Percentiles rank a stretch among this genome's conserved stretches.
Evolutionary conservation across 164 flowering plant species (phyloP).

Genomic region (Magnolia officinalis): DNA sequence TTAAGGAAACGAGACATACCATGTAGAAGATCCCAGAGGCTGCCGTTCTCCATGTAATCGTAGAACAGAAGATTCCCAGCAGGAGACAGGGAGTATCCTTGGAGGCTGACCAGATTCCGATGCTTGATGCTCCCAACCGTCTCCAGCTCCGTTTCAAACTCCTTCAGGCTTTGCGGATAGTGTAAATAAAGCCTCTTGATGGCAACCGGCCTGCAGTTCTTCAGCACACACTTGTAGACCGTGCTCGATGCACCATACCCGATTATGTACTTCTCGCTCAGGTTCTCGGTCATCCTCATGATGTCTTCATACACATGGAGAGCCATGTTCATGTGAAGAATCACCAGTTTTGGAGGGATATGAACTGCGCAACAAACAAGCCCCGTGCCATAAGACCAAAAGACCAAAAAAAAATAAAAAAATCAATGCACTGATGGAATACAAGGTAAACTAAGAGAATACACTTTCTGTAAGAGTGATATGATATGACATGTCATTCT

Average conservation of each 20-base stretch:
- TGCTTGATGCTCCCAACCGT: slow-evolving; percentile 95
- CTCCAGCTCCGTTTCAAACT: slow-evolving; percentile 92
- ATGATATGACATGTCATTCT: too few relatives aligned
- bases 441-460: too few relatives aligned
- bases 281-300: slow-evolving; percentile 98
- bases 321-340: slow-evolving; percentile 98
- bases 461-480: too few relatives aligned
- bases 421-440: too few relatives aligned
- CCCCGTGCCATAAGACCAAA: too few relatives aligned
- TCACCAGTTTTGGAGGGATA: slow-evolving; percentile 85
- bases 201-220: slow-evolving; percentile 93
- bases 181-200: slow-evolving; percentile 85
- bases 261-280: slow-evolving; percentile 89
- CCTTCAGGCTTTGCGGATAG: slow-evolving; percentile 72
- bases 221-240: slow-evolving; percentile 90
- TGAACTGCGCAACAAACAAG: slow-evolving; percentile 41
- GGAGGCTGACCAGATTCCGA: slow-evolving; percentile 88
- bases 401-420: too few relatives aligned
- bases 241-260: slow-evolving; percentile 98
- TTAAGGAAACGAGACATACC: slow-evolving; percentile 37
- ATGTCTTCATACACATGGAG: slow-evolving; percentile 96
- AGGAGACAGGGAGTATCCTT: slow-evolving; percentile 86
- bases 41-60: slow-evolving; percentile 98
- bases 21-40: slow-evolving; percentile 96
- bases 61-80: slow-evolving; percentile 90